These are phyloP conservation scores for Carex cristatella DNA, from an alignment of 176 grass and related monocot genomes.

Conservation along the genomic window DNA sequence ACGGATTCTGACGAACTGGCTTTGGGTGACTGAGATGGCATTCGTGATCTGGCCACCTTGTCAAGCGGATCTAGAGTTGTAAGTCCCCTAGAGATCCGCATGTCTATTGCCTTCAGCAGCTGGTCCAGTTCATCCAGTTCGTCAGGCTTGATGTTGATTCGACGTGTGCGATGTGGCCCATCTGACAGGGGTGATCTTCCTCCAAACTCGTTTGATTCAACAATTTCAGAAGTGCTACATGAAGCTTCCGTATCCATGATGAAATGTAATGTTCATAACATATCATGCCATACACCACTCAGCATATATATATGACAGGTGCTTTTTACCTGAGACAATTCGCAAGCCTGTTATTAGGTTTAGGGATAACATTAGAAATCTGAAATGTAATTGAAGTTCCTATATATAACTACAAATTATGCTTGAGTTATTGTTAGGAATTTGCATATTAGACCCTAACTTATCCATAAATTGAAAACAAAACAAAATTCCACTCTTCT, in stretches of 20 bases:
- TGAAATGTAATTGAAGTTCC: neutral
- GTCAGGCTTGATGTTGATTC: constrained; percentile 51
- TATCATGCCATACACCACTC: constrained; percentile 3
- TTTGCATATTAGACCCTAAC: neutral
- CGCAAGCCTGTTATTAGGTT: neutral
- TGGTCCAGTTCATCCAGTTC: constrained; percentile 56
- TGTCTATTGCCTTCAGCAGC: constrained; percentile 73
- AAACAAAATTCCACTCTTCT: neutral
- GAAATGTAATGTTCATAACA: constrained; percentile 5
- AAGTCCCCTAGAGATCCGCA: constrained; percentile 39
- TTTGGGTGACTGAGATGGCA: constrained; percentile 38
- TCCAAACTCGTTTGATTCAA: constrained; percentile 69
- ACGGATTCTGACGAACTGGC: constrained; percentile 71
- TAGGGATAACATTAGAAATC: neutral
- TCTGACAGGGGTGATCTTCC: constrained; percentile 23
- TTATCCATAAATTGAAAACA: neutral
- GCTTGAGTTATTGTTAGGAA: neutral
- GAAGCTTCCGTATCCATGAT: constrained; percentile 48
- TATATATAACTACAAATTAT: neutral
- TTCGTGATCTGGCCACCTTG: constrained; percentile 41
- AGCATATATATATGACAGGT: neutral
- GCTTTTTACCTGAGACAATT: neutral
- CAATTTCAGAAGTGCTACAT: constrained; percentile 75
- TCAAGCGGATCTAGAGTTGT: constrained; percentile 28
- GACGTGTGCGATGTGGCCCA: constrained; percentile 35